A percentile compares a stretch with the other conserved stretches of the same genome.
Evolutionary conservation across 169 alveolate genomes (phyloP).

Genomic region (Fabrea salina): DNA sequence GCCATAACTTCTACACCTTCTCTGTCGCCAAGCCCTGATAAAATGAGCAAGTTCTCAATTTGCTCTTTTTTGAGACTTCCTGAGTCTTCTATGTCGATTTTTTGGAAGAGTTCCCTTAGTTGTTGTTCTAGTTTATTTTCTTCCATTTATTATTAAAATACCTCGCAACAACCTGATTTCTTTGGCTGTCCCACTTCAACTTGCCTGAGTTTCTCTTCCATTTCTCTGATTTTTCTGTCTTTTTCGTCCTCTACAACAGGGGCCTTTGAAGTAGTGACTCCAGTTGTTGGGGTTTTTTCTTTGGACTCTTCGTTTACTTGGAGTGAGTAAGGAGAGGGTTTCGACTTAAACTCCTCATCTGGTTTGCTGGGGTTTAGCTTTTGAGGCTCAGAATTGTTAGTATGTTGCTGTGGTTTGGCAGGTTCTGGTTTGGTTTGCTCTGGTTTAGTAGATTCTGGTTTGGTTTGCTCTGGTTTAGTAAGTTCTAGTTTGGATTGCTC

Average conservation of each 20-base stretch:
- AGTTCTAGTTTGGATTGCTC: neutral
- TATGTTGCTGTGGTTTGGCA: neutral
- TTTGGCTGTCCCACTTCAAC: constrained; percentile 22
- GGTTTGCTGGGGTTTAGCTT: neutral
- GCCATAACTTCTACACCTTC: neutral
- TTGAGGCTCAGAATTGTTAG: neutral
- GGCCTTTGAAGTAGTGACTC: neutral
- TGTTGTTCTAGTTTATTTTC: neutral
- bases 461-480: neutral
- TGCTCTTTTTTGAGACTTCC: neutral
- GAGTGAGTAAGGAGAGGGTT: neutral
- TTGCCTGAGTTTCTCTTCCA: constrained; percentile 48
- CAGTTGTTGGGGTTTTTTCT: neutral
- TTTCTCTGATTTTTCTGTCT: constrained; percentile 30
- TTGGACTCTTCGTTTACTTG: neutral
- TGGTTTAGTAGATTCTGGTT: neutral
- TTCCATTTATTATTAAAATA: neutral
- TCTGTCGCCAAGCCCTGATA: neutral
- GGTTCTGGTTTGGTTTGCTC: neutral
- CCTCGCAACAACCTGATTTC: neutral
- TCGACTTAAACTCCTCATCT: neutral
- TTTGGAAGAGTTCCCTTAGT: neutral
- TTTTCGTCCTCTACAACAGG: neutral
- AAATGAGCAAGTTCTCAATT: neutral
- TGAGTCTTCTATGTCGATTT: neutral